A percentile compares a stretch with the other conserved stretches of the same genome.
Conservation (phyloP, 257 asterid species). For the Ehretia macrophylla region DNA sequence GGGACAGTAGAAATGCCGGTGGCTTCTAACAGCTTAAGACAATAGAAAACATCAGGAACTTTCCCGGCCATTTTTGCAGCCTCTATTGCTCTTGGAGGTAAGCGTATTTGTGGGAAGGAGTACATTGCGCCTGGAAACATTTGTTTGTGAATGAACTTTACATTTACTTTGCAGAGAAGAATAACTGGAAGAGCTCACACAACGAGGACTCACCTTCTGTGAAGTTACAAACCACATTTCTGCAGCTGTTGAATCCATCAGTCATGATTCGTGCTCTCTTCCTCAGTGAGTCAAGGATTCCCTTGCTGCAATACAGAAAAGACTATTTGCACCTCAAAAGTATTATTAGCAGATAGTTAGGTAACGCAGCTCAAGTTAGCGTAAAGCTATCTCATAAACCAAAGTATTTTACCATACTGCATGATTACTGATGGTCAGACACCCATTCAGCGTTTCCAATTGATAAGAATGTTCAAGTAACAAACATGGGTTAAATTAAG, state of each 20-base stretch:
- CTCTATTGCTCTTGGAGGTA: constrained; percentile 92
- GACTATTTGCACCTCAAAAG: constrained; percentile 4
- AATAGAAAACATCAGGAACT: constrained; percentile 86
- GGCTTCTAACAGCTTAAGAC: constrained; percentile 94
- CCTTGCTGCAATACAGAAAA: constrained; percentile 54
- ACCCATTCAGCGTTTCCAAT: no score
- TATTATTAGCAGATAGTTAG: not conserved
- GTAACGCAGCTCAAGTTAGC: not conserved
- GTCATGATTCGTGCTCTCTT: constrained; percentile 95
- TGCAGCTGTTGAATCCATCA: constrained; percentile 96
- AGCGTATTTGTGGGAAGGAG: constrained; percentile 95
- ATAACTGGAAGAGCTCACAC: not conserved
- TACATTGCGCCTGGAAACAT: constrained; percentile 89
- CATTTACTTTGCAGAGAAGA: not conserved
- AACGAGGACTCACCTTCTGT: constrained; percentile 66
- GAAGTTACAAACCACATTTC: constrained; percentile 93
- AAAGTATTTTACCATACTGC: no score
- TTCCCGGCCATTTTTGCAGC: constrained; percentile 84
- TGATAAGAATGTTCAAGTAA: no score
- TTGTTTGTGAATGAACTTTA: not conserved
- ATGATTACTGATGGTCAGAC: no score
- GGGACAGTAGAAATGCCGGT: constrained; percentile 99
- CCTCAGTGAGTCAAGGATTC: constrained; percentile 83
- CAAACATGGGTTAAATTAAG: no score
- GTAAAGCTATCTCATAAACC: no score